Percentiles rank a stretch among this genome's conserved stretches.
phyloP scores from a whole-genome alignment of 2,329 filamentous ascomycete species.

The Ilyonectria sp. region DNA sequence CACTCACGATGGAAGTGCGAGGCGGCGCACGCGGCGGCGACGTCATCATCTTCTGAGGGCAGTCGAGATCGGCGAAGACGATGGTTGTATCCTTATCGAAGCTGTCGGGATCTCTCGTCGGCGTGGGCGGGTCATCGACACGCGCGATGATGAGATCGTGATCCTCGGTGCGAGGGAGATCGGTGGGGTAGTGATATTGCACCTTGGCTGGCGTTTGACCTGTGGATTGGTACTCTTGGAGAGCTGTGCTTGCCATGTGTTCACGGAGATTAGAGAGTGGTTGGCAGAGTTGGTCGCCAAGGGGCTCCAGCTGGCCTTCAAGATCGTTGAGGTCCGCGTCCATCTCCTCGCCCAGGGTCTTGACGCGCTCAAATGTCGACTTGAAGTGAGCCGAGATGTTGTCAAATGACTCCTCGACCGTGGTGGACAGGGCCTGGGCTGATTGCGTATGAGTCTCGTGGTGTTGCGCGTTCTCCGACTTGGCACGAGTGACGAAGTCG shows the following conservation, averaged over 20 bases:
- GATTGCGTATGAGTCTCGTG: constrained; percentile 79
- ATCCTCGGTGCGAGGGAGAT: constrained; percentile 80
- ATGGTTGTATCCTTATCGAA: constrained; percentile 56
- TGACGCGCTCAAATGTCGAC: constrained; percentile 77
- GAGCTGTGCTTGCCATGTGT: constrained; percentile 73
- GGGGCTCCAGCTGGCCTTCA: constrained; percentile 72
- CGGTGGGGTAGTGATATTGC: constrained; percentile 84
- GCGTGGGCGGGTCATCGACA: constrained; percentile 52
- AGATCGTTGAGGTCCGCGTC: constrained; percentile 72
- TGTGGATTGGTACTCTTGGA: constrained; percentile 88
- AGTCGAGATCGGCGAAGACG: constrained; percentile 59
- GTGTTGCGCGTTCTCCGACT: constrained; percentile 84
- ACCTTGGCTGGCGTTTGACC: constrained; percentile 88
- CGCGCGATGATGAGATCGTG: constrained; percentile 62
- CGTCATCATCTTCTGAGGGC: constrained; percentile 44
- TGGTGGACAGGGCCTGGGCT: constrained; percentile 75
- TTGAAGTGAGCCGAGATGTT: constrained; percentile 80
- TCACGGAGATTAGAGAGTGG: constrained; percentile 81
- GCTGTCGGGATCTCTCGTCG: constrained; percentile 46
- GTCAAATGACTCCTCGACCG: constrained; percentile 80
- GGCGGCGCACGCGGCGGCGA: constrained; percentile 52
- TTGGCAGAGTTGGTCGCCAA: constrained; percentile 73
- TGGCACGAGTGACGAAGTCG: constrained; percentile 88
- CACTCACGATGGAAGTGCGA: constrained; percentile 48
- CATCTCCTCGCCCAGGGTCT: constrained; percentile 79